Evolutionary conservation across 164 flowering plant species (phyloP).

Genomic region (Kingdonia uniflora): DNA sequence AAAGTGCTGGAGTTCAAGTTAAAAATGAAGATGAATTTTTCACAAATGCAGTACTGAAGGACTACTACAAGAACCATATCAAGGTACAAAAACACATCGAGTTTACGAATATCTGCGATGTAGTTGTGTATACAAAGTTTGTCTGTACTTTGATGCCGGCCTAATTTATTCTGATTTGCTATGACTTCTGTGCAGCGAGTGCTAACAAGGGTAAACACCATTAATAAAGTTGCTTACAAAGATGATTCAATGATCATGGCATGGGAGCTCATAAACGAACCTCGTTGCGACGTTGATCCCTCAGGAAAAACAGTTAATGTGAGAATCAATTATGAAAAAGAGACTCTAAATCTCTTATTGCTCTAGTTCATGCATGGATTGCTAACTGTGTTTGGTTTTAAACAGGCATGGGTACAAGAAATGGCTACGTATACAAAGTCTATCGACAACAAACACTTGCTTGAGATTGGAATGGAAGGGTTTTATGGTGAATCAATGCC

Average conservation of each 20-base stretch:
- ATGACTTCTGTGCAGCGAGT: constrained; percentile 20
- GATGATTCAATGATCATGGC: constrained; percentile 29
- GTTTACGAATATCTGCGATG: too few species aligned
- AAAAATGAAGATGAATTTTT: constrained; percentile 14
- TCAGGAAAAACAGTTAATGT: constrained; percentile 20
- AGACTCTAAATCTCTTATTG: too few species aligned
- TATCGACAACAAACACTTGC: constrained; percentile 19
- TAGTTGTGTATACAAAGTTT: too few species aligned
- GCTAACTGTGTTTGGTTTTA: neutral
- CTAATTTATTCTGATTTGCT: neutral
- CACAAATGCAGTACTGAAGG: constrained; percentile 10
- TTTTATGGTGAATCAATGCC: constrained; percentile 26
- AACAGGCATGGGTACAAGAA: constrained; percentile 23
- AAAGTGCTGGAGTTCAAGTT: constrained; percentile 15
- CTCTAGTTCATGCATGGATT: neutral
- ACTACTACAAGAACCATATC: constrained; percentile 20
- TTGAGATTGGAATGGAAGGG: constrained; percentile 27
- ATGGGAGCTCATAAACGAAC: constrained; percentile 35
- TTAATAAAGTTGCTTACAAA: constrained; percentile 14
- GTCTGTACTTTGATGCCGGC: too few species aligned
- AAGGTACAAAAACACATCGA: constrained; percentile 9
- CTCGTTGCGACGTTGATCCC: constrained; percentile 22
- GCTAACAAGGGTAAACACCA: constrained; percentile 22
- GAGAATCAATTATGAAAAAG: neutral
- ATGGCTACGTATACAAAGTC: constrained; percentile 24